Evolutionary conservation across 257 asterid genomes (phyloP), one percentile per base, ranked within the genome.

Genomic region (Primulina tabacum): DNA sequence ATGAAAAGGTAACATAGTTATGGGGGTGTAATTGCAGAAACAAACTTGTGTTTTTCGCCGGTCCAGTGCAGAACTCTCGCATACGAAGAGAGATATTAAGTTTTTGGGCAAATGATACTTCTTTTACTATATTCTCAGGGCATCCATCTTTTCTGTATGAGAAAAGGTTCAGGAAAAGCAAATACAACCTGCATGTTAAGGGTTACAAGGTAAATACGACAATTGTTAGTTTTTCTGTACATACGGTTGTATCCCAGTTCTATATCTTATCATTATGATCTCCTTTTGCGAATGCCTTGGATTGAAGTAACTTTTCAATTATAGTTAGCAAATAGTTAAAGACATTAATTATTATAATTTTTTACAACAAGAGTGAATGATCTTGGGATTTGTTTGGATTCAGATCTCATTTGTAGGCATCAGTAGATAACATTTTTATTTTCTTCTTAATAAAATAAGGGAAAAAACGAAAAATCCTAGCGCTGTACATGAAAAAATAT

Each of bases 171-270:
- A 82, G 65, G 76, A 80, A 71, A 67, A 88, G 97, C 81, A 88
- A 68, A 78, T 90, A 78, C 76, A 88, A 96, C 76, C 96, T 88
- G 43, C 97, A 90, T 8, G 73, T 90, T 20, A 90, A 78, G 76
- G 97, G 97, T 12, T 90, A 90, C 32, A 96, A 90, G 80, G 97
- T 90, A 55, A 90, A 90, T 73, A 90, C 97, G 6, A 95, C 97
- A 28, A 85, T 96, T 70, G 77, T 90, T 43, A 86, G 88, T 18
- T 95, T 87, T 79, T 92, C 96, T 10, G 78, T 90, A 75, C 96
- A 79, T 79, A 84, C 17, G 96, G 97, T 5, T 90, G 96, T 64
- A 47, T 90, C 43, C 97, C 97, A 2, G 92, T 90, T 47, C 62
- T 90, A 76, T 90, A 74, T 90, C 97, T 5, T 80, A 88, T 73